A percentile compares a stretch with the other conserved stretches of the same genome.
phyloP scores from a whole-genome alignment of 1,284 basidiomycete species.

The Boletus putidus region DNA sequence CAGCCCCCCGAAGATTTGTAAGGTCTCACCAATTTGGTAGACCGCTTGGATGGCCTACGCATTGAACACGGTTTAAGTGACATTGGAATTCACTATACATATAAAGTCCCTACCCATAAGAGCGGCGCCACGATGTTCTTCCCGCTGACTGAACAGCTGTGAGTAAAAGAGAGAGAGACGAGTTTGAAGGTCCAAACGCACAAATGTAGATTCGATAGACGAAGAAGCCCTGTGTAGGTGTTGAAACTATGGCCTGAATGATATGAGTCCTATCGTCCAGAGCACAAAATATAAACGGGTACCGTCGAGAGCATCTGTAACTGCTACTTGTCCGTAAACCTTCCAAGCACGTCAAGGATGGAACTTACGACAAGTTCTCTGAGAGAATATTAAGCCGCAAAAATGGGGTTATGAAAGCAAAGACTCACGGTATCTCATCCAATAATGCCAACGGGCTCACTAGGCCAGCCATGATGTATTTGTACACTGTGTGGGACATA shows the following conservation, averaged over 20 bases:
- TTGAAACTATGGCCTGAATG: neutral
- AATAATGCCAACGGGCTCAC: neutral
- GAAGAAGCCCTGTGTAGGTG: conserved; percentile 7
- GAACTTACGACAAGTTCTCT: conserved; percentile 4
- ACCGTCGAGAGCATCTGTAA: neutral
- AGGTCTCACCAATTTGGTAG: conserved; percentile 9
- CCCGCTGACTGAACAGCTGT: conserved; percentile 6
- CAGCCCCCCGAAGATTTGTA: neutral
- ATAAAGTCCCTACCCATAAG: conserved; percentile 5
- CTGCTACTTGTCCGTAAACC: neutral
- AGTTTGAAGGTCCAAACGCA: neutral
- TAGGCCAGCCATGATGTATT: neutral
- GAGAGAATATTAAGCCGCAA: neutral
- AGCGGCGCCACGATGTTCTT: conserved; percentile 5
- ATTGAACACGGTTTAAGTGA: neutral
- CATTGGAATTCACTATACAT: neutral
- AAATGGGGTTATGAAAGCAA: neutral
- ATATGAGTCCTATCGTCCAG: neutral
- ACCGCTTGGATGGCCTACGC: neutral
- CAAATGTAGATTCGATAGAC: conserved; percentile 17
- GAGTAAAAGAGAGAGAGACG: neutral
- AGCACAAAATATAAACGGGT: neutral
- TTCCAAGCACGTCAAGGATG: neutral
- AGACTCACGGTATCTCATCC: neutral
- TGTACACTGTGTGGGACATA: neutral